Conservation (phyloP, 306 rosid genomes). For the Cucumis sativus region Cucumber_9930_V3 NC_026656.2:13243001-13243500, state of each 20-base stretch:
- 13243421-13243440: slow-evolving; percentile 21
- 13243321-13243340: neutral
- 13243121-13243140: no score
- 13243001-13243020: no score
- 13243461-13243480: slow-evolving; percentile 47
- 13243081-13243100: no score
- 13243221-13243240: neutral
- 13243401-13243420: slow-evolving; percentile 33
- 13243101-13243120: no score
- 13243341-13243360: neutral
- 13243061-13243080: no score
- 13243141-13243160: neutral
- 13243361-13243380: neutral
- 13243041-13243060: no score
- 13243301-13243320: neutral
- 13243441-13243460: slow-evolving; percentile 34
- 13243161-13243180: neutral
- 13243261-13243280: neutral
- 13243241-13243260: neutral
- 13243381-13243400: slow-evolving; percentile 23
- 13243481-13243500: slow-evolving; percentile 11
- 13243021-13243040: no score
- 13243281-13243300: neutral
- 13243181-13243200: neutral
- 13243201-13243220: neutral